These are phyloP conservation scores for Trichoderma reesei DNA, from an alignment of 495 filamentous ascomycete species.

Conservation along the genomic window DNA sequence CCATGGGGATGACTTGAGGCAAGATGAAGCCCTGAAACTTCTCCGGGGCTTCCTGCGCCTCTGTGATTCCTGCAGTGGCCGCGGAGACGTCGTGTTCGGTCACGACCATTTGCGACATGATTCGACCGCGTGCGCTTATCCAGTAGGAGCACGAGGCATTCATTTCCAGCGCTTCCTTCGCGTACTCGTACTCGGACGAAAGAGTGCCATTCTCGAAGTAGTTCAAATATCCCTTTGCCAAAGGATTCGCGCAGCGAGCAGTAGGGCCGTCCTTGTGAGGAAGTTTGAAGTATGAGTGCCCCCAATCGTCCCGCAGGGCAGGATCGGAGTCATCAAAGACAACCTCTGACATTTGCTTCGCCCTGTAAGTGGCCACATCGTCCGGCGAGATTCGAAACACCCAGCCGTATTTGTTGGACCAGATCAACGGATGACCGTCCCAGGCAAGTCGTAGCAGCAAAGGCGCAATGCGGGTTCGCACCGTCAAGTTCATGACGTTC, in stretches of 20 bases:
- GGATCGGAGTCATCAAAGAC: constrained; percentile 64
- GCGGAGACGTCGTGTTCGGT: constrained; percentile 55
- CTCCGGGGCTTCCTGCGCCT: constrained; percentile 2
- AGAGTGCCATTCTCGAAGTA: constrained; percentile 88
- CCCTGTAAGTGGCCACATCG: constrained; percentile 53
- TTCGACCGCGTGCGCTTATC: constrained; percentile 89
- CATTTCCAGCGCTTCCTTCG: constrained; percentile 93
- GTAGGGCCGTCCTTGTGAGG: constrained; percentile 91
- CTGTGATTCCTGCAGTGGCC: background rate
- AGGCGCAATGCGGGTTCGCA: constrained; percentile 80
- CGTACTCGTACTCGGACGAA: constrained; percentile 76
- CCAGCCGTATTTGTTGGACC: constrained; percentile 90
- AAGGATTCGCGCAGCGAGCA: constrained; percentile 70
- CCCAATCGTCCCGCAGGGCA: constrained; percentile 53
- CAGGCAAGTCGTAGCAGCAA: constrained; percentile 76
- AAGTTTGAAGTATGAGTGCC: constrained; percentile 75
- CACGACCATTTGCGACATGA: constrained; percentile 87
- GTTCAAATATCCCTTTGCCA: constrained; percentile 80
- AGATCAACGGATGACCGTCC: constrained; percentile 82
- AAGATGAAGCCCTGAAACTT: constrained; percentile 63
- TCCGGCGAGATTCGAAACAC: constrained; percentile 67
- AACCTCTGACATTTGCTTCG: constrained; percentile 60
- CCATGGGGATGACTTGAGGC: constrained; percentile 99
- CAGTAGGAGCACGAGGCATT: constrained; percentile 98
- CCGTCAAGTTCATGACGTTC: constrained; percentile 64